A percentile compares a stretch with the other conserved stretches of the same genome.
Conservation (phyloP, 192 early-diverging fungal species). For the Lobosporangium transversale region DNA sequence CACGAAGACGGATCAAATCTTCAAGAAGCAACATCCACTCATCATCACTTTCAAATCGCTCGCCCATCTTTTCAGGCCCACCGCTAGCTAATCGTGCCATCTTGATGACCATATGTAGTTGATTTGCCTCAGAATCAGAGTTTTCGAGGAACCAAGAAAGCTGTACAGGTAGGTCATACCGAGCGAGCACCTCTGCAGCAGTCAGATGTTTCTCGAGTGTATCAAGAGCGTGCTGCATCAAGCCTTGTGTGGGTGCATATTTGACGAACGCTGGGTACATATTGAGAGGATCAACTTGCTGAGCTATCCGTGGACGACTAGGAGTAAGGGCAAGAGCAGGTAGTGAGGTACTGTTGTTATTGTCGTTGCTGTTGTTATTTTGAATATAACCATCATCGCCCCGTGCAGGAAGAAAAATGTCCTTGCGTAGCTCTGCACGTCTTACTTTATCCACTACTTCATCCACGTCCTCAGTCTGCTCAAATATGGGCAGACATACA, state of each 20-base stretch:
- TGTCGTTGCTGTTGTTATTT: no score
- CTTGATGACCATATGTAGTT: conserved; percentile 68
- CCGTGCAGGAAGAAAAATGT: conserved; percentile 28
- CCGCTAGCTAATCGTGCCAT: conserved; percentile 64
- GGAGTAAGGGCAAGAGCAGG: neutral
- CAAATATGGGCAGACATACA: conserved; percentile 65
- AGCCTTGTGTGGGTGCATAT: conserved; percentile 40
- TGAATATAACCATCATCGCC: no score
- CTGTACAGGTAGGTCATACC: conserved; percentile 66
- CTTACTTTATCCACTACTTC: conserved; percentile 28
- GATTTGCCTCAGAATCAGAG: conserved; percentile 53
- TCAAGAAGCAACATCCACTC: conserved; percentile 73
- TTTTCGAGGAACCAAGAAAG: conserved; percentile 70
- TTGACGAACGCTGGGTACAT: conserved; percentile 52
- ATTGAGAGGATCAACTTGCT: conserved; percentile 45
- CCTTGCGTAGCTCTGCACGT: conserved; percentile 31
- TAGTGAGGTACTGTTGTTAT: neutral
- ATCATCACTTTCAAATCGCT: conserved; percentile 67
- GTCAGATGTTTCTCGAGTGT: conserved; percentile 69
- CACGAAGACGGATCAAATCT: conserved; percentile 68
- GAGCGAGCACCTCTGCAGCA: conserved; percentile 66
- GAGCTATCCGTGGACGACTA: conserved; percentile 26
- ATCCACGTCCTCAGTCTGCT: conserved; percentile 50
- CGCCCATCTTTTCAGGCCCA: conserved; percentile 61
- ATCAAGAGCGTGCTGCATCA: conserved; percentile 62